Conservation (phyloP, 768 basidiomycete genomes). For the Epithele typhae region DNA sequence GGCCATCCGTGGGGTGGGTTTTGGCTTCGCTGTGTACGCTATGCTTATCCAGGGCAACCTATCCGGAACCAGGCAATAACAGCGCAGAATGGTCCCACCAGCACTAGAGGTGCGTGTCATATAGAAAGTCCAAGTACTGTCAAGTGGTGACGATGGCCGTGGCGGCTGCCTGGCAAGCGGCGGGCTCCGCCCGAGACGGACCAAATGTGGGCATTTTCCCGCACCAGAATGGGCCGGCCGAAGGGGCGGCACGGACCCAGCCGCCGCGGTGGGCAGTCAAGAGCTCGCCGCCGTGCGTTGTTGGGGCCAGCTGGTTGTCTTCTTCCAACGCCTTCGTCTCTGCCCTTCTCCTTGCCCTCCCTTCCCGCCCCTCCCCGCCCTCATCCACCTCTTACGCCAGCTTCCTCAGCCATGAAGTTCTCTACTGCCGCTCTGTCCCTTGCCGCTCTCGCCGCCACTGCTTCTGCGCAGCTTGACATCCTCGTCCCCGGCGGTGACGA, state of each 20-base stretch:
- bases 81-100: too few species aligned
- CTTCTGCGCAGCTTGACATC: conserved; percentile 41
- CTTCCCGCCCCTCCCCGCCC: conserved; percentile 4
- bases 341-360: conserved; percentile 1
- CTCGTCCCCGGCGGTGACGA: conserved; percentile 37
- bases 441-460: conserved; percentile 35
- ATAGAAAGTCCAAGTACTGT: too few species aligned
- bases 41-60: too few species aligned
- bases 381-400: conserved; percentile 7
- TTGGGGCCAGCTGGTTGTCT: conserved; percentile 2
- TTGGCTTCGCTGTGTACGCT: too few species aligned
- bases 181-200: too few species aligned
- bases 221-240: too few species aligned
- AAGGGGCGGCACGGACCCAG: not conserved
- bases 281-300: not conserved
- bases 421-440: conserved; percentile 28
- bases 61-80: too few species aligned
- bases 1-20: too few species aligned
- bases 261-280: too few species aligned
- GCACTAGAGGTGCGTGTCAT: too few species aligned
- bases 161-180: not conserved
- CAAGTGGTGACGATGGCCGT: not conserved
- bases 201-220: too few species aligned
- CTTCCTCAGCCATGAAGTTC: conserved; percentile 28
- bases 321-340: conserved; percentile 1